Evolutionary conservation across 768 basidiomycete species (phyloP), one percentile per base, ranked within the genome.

Genomic region (Mycena rosella): DNA sequence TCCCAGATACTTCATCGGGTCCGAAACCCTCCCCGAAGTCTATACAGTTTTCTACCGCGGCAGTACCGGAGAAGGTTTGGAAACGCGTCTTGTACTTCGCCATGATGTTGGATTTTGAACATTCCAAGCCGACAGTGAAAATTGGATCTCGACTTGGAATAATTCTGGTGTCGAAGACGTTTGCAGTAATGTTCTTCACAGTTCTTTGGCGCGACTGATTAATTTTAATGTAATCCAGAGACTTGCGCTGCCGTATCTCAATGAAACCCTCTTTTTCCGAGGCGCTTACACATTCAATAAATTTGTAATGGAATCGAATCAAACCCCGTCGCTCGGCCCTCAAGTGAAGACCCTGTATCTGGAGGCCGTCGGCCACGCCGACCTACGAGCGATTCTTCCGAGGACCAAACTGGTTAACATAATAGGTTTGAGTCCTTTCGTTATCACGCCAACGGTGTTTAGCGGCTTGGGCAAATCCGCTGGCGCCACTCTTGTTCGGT

Each of bases 21-120:
- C 57, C 57, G 9, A 5, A 15, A 5, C 52, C 59, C 11, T 48
- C 58, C 24, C 6, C 32, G 32, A 34, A 40, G 17, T 44, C 42
- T 5, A 44, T 44, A 44, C 65, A 67, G 22, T 67, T 56, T 38
- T 67, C 60, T 14, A 67, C 60, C 13, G 47, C 17, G 8, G 42
- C 65, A 13, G 65, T 67, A 20, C 32, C 65, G 0, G 65, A 67
- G 17, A 27, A 67, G 15, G 51, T 67, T 24, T 67, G 65, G 65
- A 17, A 60, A 15, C 63, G 47, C 8, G 62, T 69, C 17, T n/a
- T 69, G 32, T 30, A 15, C 18, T 57, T 55, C 15, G 58, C 59
- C 11, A 38, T 38, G 38, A 14, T 14, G 38, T 38, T 38, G 38
- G 38, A 38, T 17, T 7, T 38, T 3, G 38, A 38, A 38, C 3